Evolutionary conservation across 148 eudicot species (phyloP).

Genomic region (Nepenthes gracilis): DNA sequence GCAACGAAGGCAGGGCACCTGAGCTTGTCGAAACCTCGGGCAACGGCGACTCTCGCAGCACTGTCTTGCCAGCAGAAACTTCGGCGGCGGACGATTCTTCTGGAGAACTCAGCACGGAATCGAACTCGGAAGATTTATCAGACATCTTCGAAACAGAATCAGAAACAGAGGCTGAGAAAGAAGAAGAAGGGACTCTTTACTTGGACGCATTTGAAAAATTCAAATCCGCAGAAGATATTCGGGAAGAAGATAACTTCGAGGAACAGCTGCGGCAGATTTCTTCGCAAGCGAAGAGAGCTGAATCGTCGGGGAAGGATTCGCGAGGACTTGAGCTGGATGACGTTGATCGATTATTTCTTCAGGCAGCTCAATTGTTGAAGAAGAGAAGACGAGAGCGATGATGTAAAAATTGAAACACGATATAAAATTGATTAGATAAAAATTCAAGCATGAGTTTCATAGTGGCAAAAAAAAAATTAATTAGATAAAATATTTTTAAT

Average conservation of each 20-base stretch:
- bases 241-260: constrained; percentile 29
- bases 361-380: constrained; percentile 76
- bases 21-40: constrained; percentile 16
- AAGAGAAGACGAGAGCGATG: constrained; percentile 23
- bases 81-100: constrained; percentile 21
- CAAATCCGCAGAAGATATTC: constrained; percentile 46
- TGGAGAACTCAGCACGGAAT: constrained; percentile 26
- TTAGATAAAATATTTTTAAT: too few relatives aligned
- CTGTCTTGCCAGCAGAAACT: constrained; percentile 14
- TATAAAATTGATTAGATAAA: too few relatives aligned
- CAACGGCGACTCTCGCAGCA: constrained; percentile 6
- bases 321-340: constrained; percentile 60
- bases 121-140: constrained; percentile 75
- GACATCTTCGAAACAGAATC: constrained; percentile 89
- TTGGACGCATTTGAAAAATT: constrained; percentile 76
- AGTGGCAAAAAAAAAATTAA: too few relatives aligned
- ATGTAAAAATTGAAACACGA: too few relatives aligned
- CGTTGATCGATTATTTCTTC: constrained; percentile 63
- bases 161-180: constrained; percentile 32
- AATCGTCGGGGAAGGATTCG: constrained; percentile 20
- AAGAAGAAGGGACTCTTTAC: constrained; percentile 36
- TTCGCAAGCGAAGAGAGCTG: constrained; percentile 25
- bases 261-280: constrained; percentile 51
- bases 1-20: constrained; percentile 23
- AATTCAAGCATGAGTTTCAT: too few relatives aligned